Percentiles rank a stretch among this genome's conserved stretches.
Conservation (phyloP, 345 rosid species). For the Erodium maritimum region DNA sequence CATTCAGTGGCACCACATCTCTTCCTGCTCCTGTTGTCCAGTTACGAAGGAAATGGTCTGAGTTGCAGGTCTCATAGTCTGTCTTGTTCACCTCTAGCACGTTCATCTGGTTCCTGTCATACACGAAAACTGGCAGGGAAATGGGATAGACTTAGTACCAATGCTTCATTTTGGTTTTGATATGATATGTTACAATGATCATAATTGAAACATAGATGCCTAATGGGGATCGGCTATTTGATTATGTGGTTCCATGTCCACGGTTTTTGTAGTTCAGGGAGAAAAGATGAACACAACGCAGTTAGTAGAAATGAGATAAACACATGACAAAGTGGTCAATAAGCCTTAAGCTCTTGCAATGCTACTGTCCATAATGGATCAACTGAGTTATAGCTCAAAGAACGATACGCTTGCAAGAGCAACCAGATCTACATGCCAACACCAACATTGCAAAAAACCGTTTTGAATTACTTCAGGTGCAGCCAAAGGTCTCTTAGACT, state of each 20-base stretch:
- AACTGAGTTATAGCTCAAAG: background rate
- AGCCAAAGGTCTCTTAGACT: too few relatives aligned
- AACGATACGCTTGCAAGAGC: background rate
- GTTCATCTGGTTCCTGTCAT: slow-evolving; percentile 75
- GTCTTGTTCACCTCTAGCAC: slow-evolving; percentile 88
- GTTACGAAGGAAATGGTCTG: slow-evolving; percentile 56
- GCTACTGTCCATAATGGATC: background rate
- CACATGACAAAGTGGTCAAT: background rate
- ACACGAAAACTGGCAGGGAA: slow-evolving; percentile 54
- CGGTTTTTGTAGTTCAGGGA: too few relatives aligned
- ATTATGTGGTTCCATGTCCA: too few relatives aligned
- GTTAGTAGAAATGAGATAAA: too few relatives aligned
- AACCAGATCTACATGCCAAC: too few relatives aligned
- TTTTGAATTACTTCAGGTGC: too few relatives aligned
- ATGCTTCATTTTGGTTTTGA: too few relatives aligned
- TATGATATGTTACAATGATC: too few relatives aligned
- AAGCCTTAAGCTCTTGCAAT: background rate
- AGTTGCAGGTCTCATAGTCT: slow-evolving; percentile 51
- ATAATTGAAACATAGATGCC: too few relatives aligned
- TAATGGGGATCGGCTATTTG: too few relatives aligned
- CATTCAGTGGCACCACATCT: slow-evolving; percentile 81
- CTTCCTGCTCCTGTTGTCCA: slow-evolving; percentile 91
- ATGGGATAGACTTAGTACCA: background rate
- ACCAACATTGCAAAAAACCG: too few relatives aligned
- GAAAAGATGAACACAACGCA: too few relatives aligned